Percentiles rank a stretch among this genome's conserved stretches.
These are phyloP conservation scores for Cordyceps farinosa DNA, from an alignment of 2,329 filamentous ascomycete genomes.

Conservation along the genomic window DNA sequence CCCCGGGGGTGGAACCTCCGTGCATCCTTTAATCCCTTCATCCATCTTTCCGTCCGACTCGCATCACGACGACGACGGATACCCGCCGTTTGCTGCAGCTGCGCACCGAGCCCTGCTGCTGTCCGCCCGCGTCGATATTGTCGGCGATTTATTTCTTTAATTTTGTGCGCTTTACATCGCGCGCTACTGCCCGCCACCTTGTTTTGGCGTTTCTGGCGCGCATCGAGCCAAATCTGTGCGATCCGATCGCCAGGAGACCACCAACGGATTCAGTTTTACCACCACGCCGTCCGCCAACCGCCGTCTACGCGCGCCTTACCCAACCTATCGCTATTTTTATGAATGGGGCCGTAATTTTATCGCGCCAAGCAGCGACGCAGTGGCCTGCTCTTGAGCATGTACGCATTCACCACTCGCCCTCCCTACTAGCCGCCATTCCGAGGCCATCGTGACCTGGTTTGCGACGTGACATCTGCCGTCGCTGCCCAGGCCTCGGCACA, in stretches of 20 bases:
- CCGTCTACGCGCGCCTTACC: background rate
- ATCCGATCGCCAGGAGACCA: constrained; percentile 16
- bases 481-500: background rate
- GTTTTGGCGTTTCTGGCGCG: background rate
- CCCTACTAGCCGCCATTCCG: constrained; percentile 5
- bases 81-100: background rate
- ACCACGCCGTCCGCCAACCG: background rate
- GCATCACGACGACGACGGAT: constrained; percentile 3
- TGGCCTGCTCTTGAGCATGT: constrained; percentile 25
- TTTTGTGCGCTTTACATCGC: background rate
- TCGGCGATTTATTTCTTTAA: background rate
- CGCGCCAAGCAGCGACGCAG: constrained; percentile 20
- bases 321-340: background rate
- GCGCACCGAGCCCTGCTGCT: background rate
- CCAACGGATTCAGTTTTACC: background rate
- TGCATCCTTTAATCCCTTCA: constrained; percentile 16
- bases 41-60: constrained; percentile 5
- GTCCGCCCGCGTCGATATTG: background rate
- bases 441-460: background rate
- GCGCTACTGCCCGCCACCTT: background rate
- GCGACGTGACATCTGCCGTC: background rate
- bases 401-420: constrained; percentile 18
- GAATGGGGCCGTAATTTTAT: constrained; percentile 24
- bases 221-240: constrained; percentile 17
- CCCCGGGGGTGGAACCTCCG: constrained; percentile 17